Evolutionary conservation across 768 basidiomycete species (phyloP).

Genomic region (Mrakia hoshinonis): DNA sequence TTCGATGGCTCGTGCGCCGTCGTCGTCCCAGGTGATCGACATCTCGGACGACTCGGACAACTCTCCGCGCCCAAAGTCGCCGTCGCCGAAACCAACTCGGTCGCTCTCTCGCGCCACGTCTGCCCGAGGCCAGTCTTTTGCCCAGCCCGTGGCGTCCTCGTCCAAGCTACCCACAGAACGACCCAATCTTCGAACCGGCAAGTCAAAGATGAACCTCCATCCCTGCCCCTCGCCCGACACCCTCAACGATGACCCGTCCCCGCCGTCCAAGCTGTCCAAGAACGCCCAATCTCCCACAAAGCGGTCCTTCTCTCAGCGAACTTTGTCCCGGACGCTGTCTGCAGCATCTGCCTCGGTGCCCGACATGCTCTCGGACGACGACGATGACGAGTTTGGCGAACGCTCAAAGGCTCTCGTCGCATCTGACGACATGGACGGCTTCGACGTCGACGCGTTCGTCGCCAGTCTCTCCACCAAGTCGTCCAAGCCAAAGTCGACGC

Average conservation of each 20-base stretch:
- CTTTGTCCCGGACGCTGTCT: background rate
- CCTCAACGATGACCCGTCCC: background rate
- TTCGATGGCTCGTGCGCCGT: background rate
- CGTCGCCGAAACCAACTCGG: background rate
- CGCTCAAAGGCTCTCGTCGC: slow-evolving; percentile 4
- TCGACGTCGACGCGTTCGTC: background rate
- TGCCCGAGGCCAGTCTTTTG: background rate
- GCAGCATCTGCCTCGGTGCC: background rate
- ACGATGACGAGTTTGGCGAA: slow-evolving; percentile 1
- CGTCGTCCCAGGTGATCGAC: background rate
- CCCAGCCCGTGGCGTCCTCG: background rate
- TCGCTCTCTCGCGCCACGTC: background rate
- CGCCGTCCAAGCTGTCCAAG: slow-evolving; percentile 2
- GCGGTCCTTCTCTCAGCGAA: no score
- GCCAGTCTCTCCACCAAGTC: background rate
- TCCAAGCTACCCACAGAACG: background rate
- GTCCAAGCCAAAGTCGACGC: background rate
- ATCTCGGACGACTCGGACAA: slow-evolving; percentile 5
- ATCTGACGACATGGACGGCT: background rate
- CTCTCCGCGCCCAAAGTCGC: background rate
- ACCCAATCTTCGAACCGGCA: background rate
- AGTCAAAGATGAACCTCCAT: background rate
- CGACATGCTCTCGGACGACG: background rate
- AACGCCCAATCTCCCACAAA: background rate
- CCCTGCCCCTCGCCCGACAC: background rate